A percentile compares a stretch with the other conserved stretches of the same genome.
phyloP scores from a whole-genome alignment of 2,329 filamentous ascomycete genomes.

The Coccinonectria pachysandricola region DNA sequence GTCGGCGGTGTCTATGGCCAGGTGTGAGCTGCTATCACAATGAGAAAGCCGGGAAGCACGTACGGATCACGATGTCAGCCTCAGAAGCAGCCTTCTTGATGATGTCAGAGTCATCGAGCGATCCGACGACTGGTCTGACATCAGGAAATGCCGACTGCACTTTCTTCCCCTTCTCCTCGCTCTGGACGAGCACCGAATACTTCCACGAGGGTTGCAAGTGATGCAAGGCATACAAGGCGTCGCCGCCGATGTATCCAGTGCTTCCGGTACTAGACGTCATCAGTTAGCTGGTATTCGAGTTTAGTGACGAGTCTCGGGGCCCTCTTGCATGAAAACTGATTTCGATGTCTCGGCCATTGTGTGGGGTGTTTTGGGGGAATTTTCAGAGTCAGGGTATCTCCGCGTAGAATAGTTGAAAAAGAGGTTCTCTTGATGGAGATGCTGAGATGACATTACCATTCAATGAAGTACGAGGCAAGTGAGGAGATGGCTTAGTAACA shows the following conservation, averaged over 20 bases:
- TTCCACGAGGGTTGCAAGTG: constrained; percentile 30
- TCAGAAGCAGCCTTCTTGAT: constrained; percentile 20
- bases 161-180: constrained; percentile 21
- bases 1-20: constrained; percentile 26
- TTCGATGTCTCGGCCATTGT: no score
- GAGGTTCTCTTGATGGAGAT: no score
- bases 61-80: constrained; percentile 28
- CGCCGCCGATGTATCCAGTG: constrained; percentile 40
- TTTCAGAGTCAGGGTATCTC: no score
- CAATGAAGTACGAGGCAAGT: no score
- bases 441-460: no score
- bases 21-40: neutral
- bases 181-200: constrained; percentile 32
- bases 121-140: constrained; percentile 20
- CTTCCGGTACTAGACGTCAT: constrained; percentile 28
- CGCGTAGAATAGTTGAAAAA: no score
- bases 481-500: no score
- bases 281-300: no score
- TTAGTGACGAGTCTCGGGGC: no score
- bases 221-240: constrained; percentile 30
- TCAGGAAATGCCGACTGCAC: constrained; percentile 21
- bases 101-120: constrained; percentile 21
- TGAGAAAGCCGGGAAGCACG: constrained; percentile 1
- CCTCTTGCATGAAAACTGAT: no score
- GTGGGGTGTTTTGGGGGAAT: no score